A percentile compares a stretch with the other conserved stretches of the same genome.
Conservation (phyloP, 2,329 filamentous ascomycete species). For the Sclerotinia sclerotiorum region DNA sequence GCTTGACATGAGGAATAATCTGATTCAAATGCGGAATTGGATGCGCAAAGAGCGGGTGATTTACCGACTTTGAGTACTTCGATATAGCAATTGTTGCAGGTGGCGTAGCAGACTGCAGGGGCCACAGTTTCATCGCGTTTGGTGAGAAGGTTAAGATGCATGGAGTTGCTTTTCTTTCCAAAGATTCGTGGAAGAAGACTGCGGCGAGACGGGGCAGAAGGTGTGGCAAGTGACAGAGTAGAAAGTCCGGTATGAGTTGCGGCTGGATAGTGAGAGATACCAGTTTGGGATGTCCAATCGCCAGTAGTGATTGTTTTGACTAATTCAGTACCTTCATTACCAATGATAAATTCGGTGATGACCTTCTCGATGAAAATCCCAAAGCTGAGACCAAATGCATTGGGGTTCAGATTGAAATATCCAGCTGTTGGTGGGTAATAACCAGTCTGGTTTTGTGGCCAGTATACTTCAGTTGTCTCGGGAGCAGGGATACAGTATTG, state of each 20-base stretch:
- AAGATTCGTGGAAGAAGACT: not conserved
- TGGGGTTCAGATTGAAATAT: conserved; percentile 66
- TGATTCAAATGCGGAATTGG: conserved; percentile 45
- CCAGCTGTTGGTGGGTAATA: conserved; percentile 55
- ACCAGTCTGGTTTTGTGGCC: conserved; percentile 47
- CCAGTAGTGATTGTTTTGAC: conserved; percentile 52
- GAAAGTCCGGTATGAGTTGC: conserved; percentile 19
- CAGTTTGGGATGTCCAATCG: conserved; percentile 55
- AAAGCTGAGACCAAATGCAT: conserved; percentile 61
- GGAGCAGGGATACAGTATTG: conserved; percentile 44
- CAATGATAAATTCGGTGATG: conserved; percentile 40
- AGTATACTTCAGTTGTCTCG: conserved; percentile 40
- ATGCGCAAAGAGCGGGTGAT: conserved; percentile 46
- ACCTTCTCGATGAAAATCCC: conserved; percentile 56
- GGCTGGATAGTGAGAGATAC: conserved; percentile 44
- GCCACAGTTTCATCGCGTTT: conserved; percentile 46
- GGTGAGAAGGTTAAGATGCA: conserved; percentile 21
- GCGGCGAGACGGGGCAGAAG: not conserved
- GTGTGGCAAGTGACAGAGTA: conserved; percentile 11
- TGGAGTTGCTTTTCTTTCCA: not conserved
- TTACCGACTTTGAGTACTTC: conserved; percentile 53
- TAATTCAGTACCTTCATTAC: conserved; percentile 24
- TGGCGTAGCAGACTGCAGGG: conserved; percentile 52
- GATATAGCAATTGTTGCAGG: conserved; percentile 52
- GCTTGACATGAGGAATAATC: conserved; percentile 44